phyloP scores from a whole-genome alignment of 1,284 basidiomycete species.

The Amylostereum chailletii region DNA sequence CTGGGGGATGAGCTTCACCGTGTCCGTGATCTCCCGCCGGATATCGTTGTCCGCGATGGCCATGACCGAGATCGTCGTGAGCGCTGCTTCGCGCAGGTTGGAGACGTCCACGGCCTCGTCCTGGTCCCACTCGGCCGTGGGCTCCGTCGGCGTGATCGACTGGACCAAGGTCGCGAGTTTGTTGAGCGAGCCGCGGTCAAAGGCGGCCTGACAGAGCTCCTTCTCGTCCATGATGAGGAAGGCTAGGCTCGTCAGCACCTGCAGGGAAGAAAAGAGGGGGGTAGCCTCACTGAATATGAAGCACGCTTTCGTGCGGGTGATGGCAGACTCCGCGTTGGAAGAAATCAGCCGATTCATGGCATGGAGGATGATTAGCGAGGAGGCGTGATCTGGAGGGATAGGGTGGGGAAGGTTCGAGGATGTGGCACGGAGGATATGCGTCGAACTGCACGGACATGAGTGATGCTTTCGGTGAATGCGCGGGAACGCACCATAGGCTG shows the following conservation, averaged over 20 bases:
- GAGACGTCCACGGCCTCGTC: conserved; percentile 56
- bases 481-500: conserved; percentile 47
- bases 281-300: conserved; percentile 54
- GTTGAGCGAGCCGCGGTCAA: conserved; percentile 49
- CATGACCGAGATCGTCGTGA: conserved; percentile 65
- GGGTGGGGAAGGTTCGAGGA: conserved; percentile 16
- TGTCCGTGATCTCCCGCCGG: conserved; percentile 57
- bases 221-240: conserved; percentile 56
- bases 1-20: conserved; percentile 39
- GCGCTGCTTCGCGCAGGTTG: conserved; percentile 56
- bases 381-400: conserved; percentile 27
- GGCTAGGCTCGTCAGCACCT: not conserved
- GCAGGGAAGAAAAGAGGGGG: not conserved
- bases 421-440: conserved; percentile 46
- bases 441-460: conserved; percentile 30
- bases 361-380: conserved; percentile 49
- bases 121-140: conserved; percentile 36
- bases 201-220: conserved; percentile 54
- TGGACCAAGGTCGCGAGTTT: conserved; percentile 41
- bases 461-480: not conserved
- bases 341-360: conserved; percentile 51
- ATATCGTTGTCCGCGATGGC: conserved; percentile 64
- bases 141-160: conserved; percentile 40
- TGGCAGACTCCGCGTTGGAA: conserved; percentile 29
- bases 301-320: conserved; percentile 51